phyloP scores from a whole-genome alignment of 2,329 filamentous ascomycete genomes.

The Aspergillus versicolor region DNA sequence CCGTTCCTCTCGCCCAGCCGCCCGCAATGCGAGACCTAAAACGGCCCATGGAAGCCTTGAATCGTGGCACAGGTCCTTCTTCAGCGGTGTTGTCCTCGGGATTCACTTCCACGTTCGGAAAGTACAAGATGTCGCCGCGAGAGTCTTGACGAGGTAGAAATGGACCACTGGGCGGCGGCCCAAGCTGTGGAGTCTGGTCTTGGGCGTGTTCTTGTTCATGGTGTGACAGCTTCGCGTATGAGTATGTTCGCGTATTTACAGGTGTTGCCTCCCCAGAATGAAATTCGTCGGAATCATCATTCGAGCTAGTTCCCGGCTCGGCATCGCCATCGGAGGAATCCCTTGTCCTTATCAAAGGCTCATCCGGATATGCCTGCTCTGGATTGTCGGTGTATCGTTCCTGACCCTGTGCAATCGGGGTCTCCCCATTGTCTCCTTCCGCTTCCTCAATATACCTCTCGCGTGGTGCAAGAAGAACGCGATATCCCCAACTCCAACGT shows the following conservation, averaged over 20 bases:
- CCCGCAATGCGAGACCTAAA: constrained; percentile 19
- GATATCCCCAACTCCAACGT: constrained; percentile 97
- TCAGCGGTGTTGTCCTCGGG: constrained; percentile 26
- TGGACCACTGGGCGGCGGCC: constrained; percentile 32
- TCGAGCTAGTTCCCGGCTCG: constrained; percentile 9
- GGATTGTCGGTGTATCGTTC: constrained; percentile 42
- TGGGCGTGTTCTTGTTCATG: constrained; percentile 20
- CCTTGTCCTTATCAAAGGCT: constrained; percentile 35
- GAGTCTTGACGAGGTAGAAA: constrained; percentile 41
- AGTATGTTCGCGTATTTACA: constrained; percentile 31
- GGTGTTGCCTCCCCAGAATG: constrained; percentile 43
- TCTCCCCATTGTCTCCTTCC: constrained; percentile 36
- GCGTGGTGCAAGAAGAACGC: constrained; percentile 85
- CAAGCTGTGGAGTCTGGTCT: constrained; percentile 26
- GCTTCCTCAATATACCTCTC: constrained; percentile 51
- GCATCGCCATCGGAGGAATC: constrained; percentile 28
- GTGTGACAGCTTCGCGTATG: constrained; percentile 35
- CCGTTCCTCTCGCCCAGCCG: constrained; percentile 22
- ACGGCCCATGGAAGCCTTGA: constrained; percentile 24
- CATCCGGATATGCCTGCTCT: constrained; percentile 36
- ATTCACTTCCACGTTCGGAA: constrained; percentile 43
- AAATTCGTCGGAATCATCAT: constrained; percentile 24
- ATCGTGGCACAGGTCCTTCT: constrained; percentile 30
- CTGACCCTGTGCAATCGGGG: constrained; percentile 39
- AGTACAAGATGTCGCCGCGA: constrained; percentile 60